phyloP scores from a whole-genome alignment of 164 flowering plant genomes.

The Brasenia schreberi region DNA sequence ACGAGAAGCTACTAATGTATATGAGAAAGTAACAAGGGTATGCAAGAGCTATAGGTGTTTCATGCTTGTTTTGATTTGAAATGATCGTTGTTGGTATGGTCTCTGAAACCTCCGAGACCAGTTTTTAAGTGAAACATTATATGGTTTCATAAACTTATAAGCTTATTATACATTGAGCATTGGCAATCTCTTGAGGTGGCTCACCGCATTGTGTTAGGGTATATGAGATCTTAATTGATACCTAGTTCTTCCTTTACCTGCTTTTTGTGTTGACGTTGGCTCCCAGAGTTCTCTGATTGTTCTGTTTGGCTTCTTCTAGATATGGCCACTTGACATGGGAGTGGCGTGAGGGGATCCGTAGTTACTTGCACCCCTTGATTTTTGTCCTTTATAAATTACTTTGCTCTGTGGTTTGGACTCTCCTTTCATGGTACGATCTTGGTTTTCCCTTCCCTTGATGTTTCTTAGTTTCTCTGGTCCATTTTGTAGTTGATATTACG shows the following conservation, averaged over 20 bases:
- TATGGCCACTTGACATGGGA: constrained; percentile 99
- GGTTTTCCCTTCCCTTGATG: neutral
- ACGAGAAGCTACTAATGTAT: too few species aligned
- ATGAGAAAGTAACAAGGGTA: too few species aligned
- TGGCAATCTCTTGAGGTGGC: constrained; percentile 98
- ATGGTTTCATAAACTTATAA: too few species aligned
- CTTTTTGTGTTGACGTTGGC: neutral
- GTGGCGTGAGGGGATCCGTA: constrained; percentile 83
- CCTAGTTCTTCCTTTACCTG: neutral
- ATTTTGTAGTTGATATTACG: neutral
- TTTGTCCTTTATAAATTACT: constrained; percentile 79
- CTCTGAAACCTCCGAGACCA: too few species aligned
- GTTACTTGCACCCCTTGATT: constrained; percentile 79
- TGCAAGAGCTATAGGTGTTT: too few species aligned
- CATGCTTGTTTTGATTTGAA: too few species aligned
- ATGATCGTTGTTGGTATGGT: too few species aligned
- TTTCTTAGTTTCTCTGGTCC: neutral
- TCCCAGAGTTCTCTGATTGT: neutral
- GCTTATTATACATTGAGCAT: constrained; percentile 32
- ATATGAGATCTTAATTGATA: constrained; percentile 3
- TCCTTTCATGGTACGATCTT: constrained; percentile 57
- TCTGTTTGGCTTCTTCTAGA: constrained; percentile 16
- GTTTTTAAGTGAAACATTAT: too few species aligned
- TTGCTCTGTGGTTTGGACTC: constrained; percentile 53
- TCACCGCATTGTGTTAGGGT: constrained; percentile 76